A percentile compares a stretch with the other conserved stretches of the same genome.
Evolutionary conservation across 1,139 yeast species (phyloP).

Genomic region (Wickerhamomyces sp.): DNA sequence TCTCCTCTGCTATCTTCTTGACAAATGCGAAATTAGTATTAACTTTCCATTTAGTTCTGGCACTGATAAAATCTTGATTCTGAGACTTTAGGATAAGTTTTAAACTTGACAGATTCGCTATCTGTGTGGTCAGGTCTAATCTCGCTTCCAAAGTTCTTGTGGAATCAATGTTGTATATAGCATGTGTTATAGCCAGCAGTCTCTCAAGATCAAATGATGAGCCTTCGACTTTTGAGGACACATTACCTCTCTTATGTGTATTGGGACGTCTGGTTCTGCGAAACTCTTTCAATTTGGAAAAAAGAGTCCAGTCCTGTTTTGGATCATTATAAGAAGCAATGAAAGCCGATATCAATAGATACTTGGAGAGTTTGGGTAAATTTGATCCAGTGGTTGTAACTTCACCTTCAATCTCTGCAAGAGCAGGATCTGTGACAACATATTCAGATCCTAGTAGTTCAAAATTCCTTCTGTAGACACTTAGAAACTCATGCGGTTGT

Average conservation of each 20-base stretch:
- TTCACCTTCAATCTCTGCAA: constrained; percentile 1
- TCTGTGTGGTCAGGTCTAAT: constrained; percentile 50
- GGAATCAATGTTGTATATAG: constrained; percentile 37
- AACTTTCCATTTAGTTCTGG: constrained; percentile 61
- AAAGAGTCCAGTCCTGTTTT: constrained; percentile 52
- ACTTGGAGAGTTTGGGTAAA: constrained; percentile 54
- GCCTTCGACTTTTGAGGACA: constrained; percentile 54
- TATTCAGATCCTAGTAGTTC: constrained; percentile 31
- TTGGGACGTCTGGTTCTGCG: constrained; percentile 34
- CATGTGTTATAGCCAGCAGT: constrained; percentile 58
- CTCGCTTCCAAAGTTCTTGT: constrained; percentile 31
- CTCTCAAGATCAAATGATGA: constrained; percentile 65
- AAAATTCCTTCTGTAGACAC: constrained; percentile 41
- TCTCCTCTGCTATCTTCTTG: constrained; percentile 44
- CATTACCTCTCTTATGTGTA: constrained; percentile 34
- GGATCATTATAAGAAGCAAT: constrained; percentile 65
- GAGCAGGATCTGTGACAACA: constrained; percentile 12
- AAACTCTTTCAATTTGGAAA: constrained; percentile 53
- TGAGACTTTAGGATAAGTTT: constrained; percentile 44
- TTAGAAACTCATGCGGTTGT: constrained; percentile 37
- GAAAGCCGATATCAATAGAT: constrained; percentile 60
- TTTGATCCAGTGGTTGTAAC: constrained; percentile 29
- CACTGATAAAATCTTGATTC: constrained; percentile 47
- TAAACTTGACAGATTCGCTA: constrained; percentile 55
- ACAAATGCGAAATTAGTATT: constrained; percentile 52